Conservation (phyloP, 2,329 filamentous ascomycete species). For the Sclerotinia sclerotiorum region DNA sequence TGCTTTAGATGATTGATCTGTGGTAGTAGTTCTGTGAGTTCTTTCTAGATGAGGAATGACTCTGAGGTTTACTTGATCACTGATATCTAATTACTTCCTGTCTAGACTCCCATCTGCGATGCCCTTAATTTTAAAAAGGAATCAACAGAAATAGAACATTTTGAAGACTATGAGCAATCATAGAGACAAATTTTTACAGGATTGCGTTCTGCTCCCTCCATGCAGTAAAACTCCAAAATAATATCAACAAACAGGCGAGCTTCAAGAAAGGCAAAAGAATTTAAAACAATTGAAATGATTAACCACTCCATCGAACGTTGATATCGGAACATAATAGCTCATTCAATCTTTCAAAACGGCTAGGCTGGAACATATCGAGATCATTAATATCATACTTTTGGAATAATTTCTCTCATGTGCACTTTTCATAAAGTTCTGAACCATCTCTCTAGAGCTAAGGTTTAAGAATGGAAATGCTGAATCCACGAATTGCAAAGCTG, state of each 20-base stretch:
- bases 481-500: constrained; percentile 12
- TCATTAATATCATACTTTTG: not conserved
- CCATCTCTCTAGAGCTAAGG: not conserved
- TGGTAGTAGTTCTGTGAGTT: not conserved
- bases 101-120: not conserved
- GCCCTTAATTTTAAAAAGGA: not conserved
- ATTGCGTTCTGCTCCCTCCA: constrained; percentile 1
- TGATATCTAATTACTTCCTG: not conserved
- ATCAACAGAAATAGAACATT: not conserved
- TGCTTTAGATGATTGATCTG: no score
- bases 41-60: no score
- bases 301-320: not conserved
- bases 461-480: not conserved
- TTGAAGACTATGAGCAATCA: constrained; percentile 7
- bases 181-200: not conserved
- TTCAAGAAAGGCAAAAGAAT: not conserved
- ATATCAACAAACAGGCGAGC: not conserved
- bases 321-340: not conserved
- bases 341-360: no score
- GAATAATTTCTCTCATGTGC: not conserved
- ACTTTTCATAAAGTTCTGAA: not conserved
- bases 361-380: not conserved
- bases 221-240: not conserved
- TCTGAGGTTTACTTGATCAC: not conserved
- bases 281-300: not conserved